Evolutionary conservation across 441 rosid genomes (phyloP), one percentile per base, ranked within the genome.

Genomic region (Mallotus repandus): DNA sequence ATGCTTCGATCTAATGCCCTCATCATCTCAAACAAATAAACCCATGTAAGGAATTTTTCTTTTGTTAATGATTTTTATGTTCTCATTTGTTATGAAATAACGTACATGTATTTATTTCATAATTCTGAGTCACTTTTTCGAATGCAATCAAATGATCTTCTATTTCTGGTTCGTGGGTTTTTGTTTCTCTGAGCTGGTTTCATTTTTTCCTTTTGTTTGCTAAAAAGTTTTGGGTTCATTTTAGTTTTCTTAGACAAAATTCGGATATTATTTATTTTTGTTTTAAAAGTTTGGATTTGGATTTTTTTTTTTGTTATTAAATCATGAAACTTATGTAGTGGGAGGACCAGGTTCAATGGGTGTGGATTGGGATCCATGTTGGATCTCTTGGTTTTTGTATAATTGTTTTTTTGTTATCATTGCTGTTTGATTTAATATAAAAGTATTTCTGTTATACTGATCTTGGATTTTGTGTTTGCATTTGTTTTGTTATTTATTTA

Each of bases 341-440:
- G 46, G 62, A 63, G 71, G 87, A 66, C 83, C 68, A 81, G 80
- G 86, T 91, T 86, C 96, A 86, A 77, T 88, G 93, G 78, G 78
- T 80, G 54, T 86, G 83, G 88, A 84, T 87, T 79, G 96, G 97
- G 93, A 94, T 90, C 95, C 82, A 83, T 86, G 91, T 84, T 85
- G 86, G 92, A 86, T 94, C 84, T 84, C 80, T 84, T 79, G 87
- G 83, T 81, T 86, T 85, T 63, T 69, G 78, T 74, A 74, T 71
- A 69, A 35, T 77, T 73, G 55, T 45, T 77, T 72, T 38, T 32
- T 72, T 73, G 71, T 74, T 62, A 21, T 70, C 64, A 55, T 63
- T 78, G 53, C 74, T 35, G 77, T 35, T 70, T 74, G 75, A 38
- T 80, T 80, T 73, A 72, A 65, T 73, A 57, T 73, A 21, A 48